phyloP scores from a whole-genome alignment of 768 basidiomycete species.

The Podaxis sp. region DNA sequence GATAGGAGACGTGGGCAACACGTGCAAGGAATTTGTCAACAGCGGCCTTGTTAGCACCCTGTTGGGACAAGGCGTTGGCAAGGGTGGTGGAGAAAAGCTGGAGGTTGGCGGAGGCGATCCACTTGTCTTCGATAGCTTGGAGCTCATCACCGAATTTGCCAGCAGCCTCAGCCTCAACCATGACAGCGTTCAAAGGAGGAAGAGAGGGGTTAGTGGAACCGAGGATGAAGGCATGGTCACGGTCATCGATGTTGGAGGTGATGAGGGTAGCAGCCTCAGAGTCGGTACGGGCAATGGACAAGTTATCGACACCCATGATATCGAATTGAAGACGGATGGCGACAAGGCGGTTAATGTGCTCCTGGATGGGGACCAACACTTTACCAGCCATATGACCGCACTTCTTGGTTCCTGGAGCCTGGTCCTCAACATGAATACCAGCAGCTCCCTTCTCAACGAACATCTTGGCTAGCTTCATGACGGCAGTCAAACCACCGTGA shows the following conservation, averaged over 20 bases:
- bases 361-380: constrained; percentile 94
- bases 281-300: constrained; percentile 92
- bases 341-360: constrained; percentile 97
- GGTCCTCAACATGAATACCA: constrained; percentile 97
- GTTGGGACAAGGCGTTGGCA: constrained; percentile 61
- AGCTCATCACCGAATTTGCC: constrained; percentile 80
- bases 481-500: constrained; percentile 96
- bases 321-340: constrained; percentile 98
- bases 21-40: constrained; percentile 65
- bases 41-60: constrained; percentile 47
- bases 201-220: constrained; percentile 80
- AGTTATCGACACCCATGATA: constrained; percentile 96
- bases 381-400: constrained; percentile 94
- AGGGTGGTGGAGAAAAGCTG: constrained; percentile 76
- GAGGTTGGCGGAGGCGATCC: constrained; percentile 77
- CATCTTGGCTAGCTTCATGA: constrained; percentile 98
- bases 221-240: constrained; percentile 98
- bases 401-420: constrained; percentile 97
- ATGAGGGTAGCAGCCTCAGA: constrained; percentile 98
- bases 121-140: constrained; percentile 87
- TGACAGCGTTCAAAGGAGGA: constrained; percentile 70
- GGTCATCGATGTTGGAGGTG: constrained; percentile 92
- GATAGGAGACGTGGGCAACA: constrained; percentile 67
- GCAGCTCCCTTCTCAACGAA: constrained; percentile 99
- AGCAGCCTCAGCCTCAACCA: constrained; percentile 80